phyloP scores from a whole-genome alignment of 345 rosid genomes.

The Salix dunnii region DNA sequence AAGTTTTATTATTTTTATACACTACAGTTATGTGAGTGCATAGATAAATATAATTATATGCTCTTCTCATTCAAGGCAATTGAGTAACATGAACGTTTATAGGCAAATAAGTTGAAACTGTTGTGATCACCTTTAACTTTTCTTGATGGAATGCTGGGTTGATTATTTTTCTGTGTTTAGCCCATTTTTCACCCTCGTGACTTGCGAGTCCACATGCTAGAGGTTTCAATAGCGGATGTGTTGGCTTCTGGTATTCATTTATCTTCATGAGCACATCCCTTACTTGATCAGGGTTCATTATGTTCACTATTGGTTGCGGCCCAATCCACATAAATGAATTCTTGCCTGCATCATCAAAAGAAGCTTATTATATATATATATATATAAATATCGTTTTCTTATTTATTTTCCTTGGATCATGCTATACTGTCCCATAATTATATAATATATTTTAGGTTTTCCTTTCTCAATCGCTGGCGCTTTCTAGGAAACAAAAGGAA shows the following conservation, averaged over 20 bases:
- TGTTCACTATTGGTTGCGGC: conserved; percentile 37
- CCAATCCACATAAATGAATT: conserved; percentile 39
- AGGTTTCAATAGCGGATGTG: conserved; percentile 23
- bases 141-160: too few relatives aligned
- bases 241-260: conserved; percentile 27
- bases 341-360: conserved; percentile 29
- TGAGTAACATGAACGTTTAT: background rate
- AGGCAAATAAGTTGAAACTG: background rate
- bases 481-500: too few relatives aligned
- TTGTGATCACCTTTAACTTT: conserved; percentile 33
- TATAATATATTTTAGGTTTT: too few relatives aligned
- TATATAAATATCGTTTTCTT: background rate
- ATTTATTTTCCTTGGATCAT: too few relatives aligned
- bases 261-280: conserved; percentile 33
- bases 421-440: too few relatives aligned
- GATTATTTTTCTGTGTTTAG: conserved; percentile 42
- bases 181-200: conserved; percentile 45
- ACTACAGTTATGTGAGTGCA: too few relatives aligned
- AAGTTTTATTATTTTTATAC: too few relatives aligned
- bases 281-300: conserved; percentile 36
- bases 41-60: too few relatives aligned
- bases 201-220: conserved; percentile 31
- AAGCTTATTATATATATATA: background rate
- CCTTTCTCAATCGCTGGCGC: too few relatives aligned
- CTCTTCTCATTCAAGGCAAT: background rate